Conservation (phyloP, 176 grass and related monocot species). For the Hordeum marinum region DNA sequence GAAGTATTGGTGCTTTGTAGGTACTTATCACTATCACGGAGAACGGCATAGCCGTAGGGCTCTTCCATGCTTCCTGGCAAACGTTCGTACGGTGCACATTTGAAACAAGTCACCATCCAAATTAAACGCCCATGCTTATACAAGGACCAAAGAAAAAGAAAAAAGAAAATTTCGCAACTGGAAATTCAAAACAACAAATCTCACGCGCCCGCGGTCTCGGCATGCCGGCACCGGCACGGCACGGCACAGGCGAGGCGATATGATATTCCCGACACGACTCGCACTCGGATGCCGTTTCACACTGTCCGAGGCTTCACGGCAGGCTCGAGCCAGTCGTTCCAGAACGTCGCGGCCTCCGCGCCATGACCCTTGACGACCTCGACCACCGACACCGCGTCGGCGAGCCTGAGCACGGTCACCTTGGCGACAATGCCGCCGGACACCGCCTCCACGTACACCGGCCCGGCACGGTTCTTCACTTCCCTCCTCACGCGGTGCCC, state of each 20-base stretch:
- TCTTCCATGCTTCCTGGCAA: too few relatives aligned
- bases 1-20: too few relatives aligned
- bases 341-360: constrained; percentile 32
- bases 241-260: neutral
- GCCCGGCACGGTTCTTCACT: constrained; percentile 12
- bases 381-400: constrained; percentile 45
- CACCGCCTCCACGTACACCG: constrained; percentile 35
- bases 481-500: constrained; percentile 24
- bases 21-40: too few relatives aligned
- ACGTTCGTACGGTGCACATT: too few relatives aligned
- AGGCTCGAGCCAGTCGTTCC: constrained; percentile 53
- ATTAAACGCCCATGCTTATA: too few relatives aligned
- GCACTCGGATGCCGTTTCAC: neutral
- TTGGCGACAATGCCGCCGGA: constrained; percentile 43
- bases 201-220: neutral
- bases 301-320: constrained; percentile 21
- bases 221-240: too few relatives aligned
- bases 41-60: too few relatives aligned
- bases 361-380: constrained; percentile 52
- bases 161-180: too few relatives aligned
- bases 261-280: neutral
- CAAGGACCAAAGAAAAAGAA: too few relatives aligned
- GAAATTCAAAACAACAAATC: neutral
- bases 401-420: constrained; percentile 35
- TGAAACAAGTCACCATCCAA: too few relatives aligned